These are phyloP conservation scores for Begonia peltatifolia DNA, from an alignment of 306 rosid species.

Conservation along the genomic window DNA sequence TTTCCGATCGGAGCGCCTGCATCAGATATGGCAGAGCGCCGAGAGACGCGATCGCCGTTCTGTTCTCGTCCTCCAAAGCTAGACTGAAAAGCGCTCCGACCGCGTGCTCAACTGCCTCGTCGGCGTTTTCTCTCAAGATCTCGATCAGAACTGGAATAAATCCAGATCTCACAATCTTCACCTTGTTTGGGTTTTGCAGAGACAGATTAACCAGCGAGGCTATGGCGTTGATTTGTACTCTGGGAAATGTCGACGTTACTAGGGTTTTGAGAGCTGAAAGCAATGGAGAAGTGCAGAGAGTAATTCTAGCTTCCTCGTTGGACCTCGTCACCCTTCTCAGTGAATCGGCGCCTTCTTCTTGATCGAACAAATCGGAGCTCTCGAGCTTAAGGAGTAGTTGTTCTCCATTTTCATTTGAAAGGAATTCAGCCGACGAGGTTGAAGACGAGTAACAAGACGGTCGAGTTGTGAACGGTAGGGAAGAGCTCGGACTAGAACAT, in stretches of 20 bases:
- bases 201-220: conserved; percentile 82
- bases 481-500: conserved; percentile 30
- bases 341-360: conserved; percentile 46
- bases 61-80: conserved; percentile 67
- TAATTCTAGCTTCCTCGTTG: conserved; percentile 36
- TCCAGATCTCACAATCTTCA: conserved; percentile 69
- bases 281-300: conserved; percentile 43
- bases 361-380: conserved; percentile 45
- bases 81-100: conserved; percentile 88
- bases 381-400: conserved; percentile 25
- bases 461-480: conserved; percentile 53
- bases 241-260: conserved; percentile 37
- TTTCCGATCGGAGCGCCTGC: conserved; percentile 66
- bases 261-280: conserved; percentile 31
- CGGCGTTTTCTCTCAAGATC: conserved; percentile 43
- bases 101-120: conserved; percentile 86
- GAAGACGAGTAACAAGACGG: conserved; percentile 56
- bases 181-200: conserved; percentile 63
- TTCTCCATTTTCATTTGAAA: conserved; percentile 33
- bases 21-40: conserved; percentile 69
- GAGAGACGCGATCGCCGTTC: conserved; percentile 82
- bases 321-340: conserved; percentile 50
- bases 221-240: conserved; percentile 59
- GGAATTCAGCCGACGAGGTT: conserved; percentile 37
- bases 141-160: conserved; percentile 57